Base-by-base conservation (phyloP, 2,329 filamentous ascomycete genomes). In the Trichoderma harzianum region DNA sequence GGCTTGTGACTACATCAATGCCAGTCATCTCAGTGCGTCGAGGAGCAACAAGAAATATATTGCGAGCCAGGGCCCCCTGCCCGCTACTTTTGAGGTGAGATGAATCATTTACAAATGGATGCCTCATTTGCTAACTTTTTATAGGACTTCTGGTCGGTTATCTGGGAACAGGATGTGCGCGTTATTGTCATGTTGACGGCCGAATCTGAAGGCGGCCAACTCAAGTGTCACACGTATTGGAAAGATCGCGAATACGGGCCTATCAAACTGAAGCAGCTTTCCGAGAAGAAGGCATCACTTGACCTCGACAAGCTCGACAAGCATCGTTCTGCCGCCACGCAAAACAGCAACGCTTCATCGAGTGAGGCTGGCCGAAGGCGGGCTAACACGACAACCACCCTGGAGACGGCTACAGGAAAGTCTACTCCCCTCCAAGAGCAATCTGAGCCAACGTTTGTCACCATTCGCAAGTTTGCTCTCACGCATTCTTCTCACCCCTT, bases 151-250 rank as follows among this genome's bases (percentile, higher is more conserved):
- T 99, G 96, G 96, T 95, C 94, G 73, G 92, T 98, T 12, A 87
- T 98, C 34, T 99, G 96, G 96, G 95, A 98, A 79, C 93, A 98
- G 81, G 95, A 98, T 78, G 91, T 97, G 4, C 92, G 95, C 66
- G 93, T 98, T 30, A 92, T 99, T 73, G 95, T 98, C 74, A 98
- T 98, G 92, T 87, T 99, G 75, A 99, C 96, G 7, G 95, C 96
- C 2, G 95, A 98, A 81, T 89, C 92, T 30, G 96, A 99, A 83
- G 94, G 94, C 28, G 95, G 95, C 0, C 95, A 97, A 79, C 86
- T 97, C 58, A 99, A 98, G 81, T 97, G 95, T 74, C 95, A 99
- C 80, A 90, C 93, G 10, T 99, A 98, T 81, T 99, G 96, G 96
- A 89, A 90, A 57, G 88, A 88, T 16, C 90, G 89, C 73, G 90